Conservation (phyloP, 2,329 filamentous ascomycete genomes). For the Apiospora sp. region DNA sequence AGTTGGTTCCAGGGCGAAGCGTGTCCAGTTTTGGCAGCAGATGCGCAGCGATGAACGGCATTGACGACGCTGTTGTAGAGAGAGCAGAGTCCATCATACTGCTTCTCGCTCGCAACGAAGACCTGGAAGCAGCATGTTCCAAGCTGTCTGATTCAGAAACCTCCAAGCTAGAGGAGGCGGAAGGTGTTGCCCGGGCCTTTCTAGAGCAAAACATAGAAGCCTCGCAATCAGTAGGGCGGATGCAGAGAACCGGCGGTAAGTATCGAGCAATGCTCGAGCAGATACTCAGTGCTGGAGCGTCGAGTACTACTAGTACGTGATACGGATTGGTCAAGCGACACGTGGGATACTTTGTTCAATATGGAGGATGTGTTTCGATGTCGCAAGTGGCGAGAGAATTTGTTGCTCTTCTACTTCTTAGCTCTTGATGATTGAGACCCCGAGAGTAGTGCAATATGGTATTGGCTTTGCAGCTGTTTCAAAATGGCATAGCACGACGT, state of each 20-base stretch:
- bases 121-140: slow-evolving; percentile 77
- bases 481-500: not conserved
- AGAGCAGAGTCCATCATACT: slow-evolving; percentile 78
- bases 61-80: slow-evolving; percentile 74
- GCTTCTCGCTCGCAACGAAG: slow-evolving; percentile 75
- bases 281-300: slow-evolving; percentile 31
- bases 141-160: slow-evolving; percentile 70
- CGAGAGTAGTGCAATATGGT: not conserved
- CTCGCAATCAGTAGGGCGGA: slow-evolving; percentile 25
- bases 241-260: slow-evolving; percentile 28
- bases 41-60: slow-evolving; percentile 88
- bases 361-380: not conserved
- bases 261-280: slow-evolving; percentile 38
- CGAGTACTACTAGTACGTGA: slow-evolving; percentile 23
- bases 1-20: slow-evolving; percentile 71
- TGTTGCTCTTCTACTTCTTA: not conserved
- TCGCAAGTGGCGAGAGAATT: not conserved
- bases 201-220: slow-evolving; percentile 53
- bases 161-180: slow-evolving; percentile 72
- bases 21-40: slow-evolving; percentile 83
- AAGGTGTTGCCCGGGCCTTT: slow-evolving; percentile 66
- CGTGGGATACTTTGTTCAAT: not conserved
- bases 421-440: not conserved
- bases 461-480: not conserved
- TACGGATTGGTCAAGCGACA: not conserved